These are phyloP conservation scores for Botrytis byssoidea DNA, from an alignment of 2,329 filamentous ascomycete genomes.

Conservation along the genomic window DNA sequence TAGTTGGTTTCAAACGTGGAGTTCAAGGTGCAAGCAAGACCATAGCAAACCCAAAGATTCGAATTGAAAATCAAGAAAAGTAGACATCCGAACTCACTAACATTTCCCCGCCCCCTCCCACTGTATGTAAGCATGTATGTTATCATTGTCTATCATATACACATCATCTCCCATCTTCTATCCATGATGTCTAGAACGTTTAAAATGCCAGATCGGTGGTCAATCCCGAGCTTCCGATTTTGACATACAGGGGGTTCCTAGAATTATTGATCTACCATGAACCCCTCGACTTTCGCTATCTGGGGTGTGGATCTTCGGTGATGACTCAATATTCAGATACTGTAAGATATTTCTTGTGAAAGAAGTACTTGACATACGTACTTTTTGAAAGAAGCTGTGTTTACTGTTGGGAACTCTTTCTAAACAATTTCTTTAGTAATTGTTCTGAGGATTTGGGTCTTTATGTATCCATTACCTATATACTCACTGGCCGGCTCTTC, in stretches of 20 bases:
- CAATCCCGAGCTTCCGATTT: background rate
- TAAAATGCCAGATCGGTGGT: background rate
- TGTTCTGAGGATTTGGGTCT: background rate
- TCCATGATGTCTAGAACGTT: background rate
- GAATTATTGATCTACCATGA: background rate
- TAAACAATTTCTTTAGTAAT: background rate
- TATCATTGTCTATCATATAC: background rate
- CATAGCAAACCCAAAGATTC: background rate
- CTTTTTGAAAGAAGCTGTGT: background rate
- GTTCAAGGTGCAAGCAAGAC: background rate
- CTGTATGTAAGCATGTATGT: background rate
- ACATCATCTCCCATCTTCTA: background rate
- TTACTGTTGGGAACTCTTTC: background rate
- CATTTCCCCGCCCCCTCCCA: background rate
- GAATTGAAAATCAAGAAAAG: background rate
- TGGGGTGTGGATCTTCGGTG: background rate
- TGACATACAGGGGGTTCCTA: background rate
- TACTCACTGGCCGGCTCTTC: background rate
- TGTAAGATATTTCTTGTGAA: background rate
- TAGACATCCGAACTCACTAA: background rate
- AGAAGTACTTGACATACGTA: no score
- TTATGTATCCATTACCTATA: background rate
- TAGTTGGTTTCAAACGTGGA: accelerated
- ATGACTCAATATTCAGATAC: background rate
- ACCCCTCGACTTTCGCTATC: background rate